These are phyloP conservation scores for Telfairia occidentalis DNA, from an alignment of 331 rosid genomes.

Conservation along the genomic window DNA sequence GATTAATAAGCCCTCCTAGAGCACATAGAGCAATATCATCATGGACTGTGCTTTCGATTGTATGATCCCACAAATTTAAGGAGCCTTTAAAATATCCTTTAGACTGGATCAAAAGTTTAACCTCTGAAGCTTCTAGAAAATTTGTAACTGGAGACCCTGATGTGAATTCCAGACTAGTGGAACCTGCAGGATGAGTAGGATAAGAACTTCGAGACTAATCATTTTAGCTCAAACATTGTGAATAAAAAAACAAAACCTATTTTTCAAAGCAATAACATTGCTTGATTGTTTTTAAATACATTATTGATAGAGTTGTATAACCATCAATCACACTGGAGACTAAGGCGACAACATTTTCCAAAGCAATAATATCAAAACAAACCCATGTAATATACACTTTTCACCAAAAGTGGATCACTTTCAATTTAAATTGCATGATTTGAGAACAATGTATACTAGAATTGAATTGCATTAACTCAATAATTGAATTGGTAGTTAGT, in stretches of 20 bases:
- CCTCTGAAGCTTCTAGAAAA: constrained; percentile 43
- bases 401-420: background rate
- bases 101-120: constrained; percentile 41
- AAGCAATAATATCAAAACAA: background rate
- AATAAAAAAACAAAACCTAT: background rate
- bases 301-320: background rate
- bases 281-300: background rate
- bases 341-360: background rate
- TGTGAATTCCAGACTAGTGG: constrained; percentile 45
- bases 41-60: constrained; percentile 32
- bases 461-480: background rate
- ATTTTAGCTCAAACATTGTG: background rate
- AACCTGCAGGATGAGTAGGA: constrained; percentile 43
- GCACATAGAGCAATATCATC: constrained; percentile 51
- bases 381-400: background rate
- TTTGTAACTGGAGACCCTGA: constrained; percentile 44
- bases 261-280: too few relatives aligned
- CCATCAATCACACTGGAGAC: background rate
- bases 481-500: too few relatives aligned
- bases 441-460: background rate
- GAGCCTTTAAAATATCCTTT: constrained; percentile 74
- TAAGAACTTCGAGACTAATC: background rate
- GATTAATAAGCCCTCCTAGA: constrained; percentile 67
- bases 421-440: background rate
- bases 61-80: constrained; percentile 43